A percentile compares a stretch with the other conserved stretches of the same genome.
These are phyloP conservation scores for Aristolochia contorta DNA, from an alignment of 164 flowering plant genomes.

Conservation along the genomic window DNA sequence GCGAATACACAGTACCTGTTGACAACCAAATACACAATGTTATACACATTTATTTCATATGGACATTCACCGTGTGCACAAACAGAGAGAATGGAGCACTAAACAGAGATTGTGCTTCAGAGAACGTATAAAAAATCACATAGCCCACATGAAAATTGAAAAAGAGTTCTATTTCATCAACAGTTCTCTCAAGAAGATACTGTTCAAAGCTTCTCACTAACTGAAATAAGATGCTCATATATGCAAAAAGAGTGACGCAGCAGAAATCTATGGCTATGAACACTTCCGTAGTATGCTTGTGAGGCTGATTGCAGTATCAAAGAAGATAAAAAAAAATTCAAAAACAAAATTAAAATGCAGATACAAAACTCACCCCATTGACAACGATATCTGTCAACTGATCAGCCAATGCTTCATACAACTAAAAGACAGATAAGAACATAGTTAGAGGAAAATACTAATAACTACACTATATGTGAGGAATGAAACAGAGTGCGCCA, in stretches of 20 bases:
- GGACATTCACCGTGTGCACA: too few species aligned
- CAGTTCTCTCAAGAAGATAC: too few species aligned
- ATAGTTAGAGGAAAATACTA: background rate
- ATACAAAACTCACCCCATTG: constrained; percentile 58
- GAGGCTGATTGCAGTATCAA: background rate
- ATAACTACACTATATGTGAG: background rate
- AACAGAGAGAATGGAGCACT: too few species aligned
- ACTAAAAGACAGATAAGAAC: constrained; percentile 27
- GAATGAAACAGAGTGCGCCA: background rate
- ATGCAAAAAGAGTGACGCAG: too few species aligned
- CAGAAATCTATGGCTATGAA: too few species aligned
- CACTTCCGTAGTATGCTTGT: background rate
- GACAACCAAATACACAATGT: constrained; percentile 1
- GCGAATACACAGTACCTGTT: constrained; percentile 87
- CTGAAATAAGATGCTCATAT: too few species aligned
- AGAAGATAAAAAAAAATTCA: background rate
- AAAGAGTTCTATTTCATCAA: too few species aligned
- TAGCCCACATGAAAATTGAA: too few species aligned
- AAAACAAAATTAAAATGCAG: background rate
- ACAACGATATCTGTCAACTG: constrained; percentile 92
- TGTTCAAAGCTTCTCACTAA: too few species aligned
- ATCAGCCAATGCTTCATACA: constrained; percentile 91
- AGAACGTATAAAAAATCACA: too few species aligned
- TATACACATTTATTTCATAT: background rate
- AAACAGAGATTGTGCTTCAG: too few species aligned